phyloP scores from a whole-genome alignment of 352 stramenopile genomes.

The Phytophthora europaea region DNA sequence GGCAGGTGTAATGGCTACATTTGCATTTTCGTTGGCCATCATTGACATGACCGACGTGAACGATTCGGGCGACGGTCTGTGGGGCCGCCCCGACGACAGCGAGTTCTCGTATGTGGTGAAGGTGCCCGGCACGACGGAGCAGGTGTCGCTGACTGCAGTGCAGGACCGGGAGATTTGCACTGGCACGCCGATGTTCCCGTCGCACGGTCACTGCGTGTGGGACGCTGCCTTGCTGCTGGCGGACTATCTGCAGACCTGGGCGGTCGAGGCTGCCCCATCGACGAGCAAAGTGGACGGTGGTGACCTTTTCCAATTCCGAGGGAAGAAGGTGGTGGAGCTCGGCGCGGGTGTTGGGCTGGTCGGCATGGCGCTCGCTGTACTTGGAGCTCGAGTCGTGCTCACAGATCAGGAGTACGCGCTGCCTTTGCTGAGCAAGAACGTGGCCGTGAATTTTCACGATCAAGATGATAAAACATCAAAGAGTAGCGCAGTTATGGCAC shows the following conservation, averaged over 20 bases:
- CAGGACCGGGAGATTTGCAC: slow-evolving; percentile 48
- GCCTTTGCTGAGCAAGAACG: slow-evolving; percentile 59
- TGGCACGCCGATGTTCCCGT: slow-evolving; percentile 50
- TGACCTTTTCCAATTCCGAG: slow-evolving; percentile 15
- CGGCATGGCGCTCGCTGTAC: slow-evolving; percentile 55
- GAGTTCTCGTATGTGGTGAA: slow-evolving; percentile 51
- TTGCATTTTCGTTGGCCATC: slow-evolving; percentile 14
- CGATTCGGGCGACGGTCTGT: slow-evolving; percentile 31
- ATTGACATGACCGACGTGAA: slow-evolving; percentile 28
- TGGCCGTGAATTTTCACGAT: slow-evolving; percentile 48
- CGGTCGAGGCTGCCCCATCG: background rate
- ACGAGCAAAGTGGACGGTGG: background rate
- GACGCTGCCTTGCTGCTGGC: slow-evolving; percentile 62
- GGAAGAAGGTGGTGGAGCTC: slow-evolving; percentile 50
- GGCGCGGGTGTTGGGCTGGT: slow-evolving; percentile 62
- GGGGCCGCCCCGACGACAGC: slow-evolving; percentile 43
- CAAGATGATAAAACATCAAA: background rate
- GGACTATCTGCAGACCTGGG: slow-evolving; percentile 53
- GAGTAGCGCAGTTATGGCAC: slow-evolving; percentile 1
- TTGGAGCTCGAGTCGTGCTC: slow-evolving; percentile 52
- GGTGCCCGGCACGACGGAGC: background rate
- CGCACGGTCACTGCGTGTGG: slow-evolving; percentile 69
- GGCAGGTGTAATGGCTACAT: slow-evolving; percentile 17
- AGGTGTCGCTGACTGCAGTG: slow-evolving; percentile 42
- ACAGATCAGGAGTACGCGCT: slow-evolving; percentile 66